These are phyloP conservation scores for Choricystis sp. DNA, from an alignment of 139 green algal genomes.

Conservation along the genomic window DNA sequence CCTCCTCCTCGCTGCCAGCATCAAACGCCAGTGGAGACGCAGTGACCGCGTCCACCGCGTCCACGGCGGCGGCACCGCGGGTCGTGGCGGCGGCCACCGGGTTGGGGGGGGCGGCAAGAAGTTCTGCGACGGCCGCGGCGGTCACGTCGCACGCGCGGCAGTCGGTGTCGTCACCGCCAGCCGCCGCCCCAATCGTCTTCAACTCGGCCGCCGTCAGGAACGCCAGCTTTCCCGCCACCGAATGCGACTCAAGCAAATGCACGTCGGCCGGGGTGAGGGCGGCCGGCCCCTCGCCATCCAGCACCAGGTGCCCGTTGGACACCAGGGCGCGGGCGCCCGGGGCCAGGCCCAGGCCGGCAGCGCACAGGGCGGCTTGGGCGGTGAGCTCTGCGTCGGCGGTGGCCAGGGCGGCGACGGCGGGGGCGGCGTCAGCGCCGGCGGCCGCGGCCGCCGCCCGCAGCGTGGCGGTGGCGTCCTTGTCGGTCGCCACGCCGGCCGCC, in stretches of 20 bases:
- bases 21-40: neutral
- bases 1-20: neutral
- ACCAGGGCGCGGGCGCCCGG: slow-evolving; percentile 30
- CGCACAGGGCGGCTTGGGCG: neutral
- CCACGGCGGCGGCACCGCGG: neutral
- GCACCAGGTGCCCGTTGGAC: slow-evolving; percentile 44
- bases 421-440: slow-evolving; percentile 2
- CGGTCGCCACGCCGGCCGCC: neutral
- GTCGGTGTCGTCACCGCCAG: neutral
- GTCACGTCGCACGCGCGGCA: neutral
- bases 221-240: slow-evolving; percentile 1
- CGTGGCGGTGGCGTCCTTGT: neutral
- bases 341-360: slow-evolving; percentile 18
- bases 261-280: slow-evolving; percentile 46
- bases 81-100: neutral
- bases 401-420: neutral
- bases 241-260: slow-evolving; percentile 35
- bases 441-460: neutral
- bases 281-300: neutral
- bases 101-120: neutral
- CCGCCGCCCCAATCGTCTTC: neutral
- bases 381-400: neutral
- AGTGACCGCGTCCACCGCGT: neutral
- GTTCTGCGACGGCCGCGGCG: neutral
- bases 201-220: neutral